Evolutionary conservation across 441 rosid species (phyloP), one percentile per base, ranked within the genome.

Genomic region (Adansonia rubrostipa): DNA sequence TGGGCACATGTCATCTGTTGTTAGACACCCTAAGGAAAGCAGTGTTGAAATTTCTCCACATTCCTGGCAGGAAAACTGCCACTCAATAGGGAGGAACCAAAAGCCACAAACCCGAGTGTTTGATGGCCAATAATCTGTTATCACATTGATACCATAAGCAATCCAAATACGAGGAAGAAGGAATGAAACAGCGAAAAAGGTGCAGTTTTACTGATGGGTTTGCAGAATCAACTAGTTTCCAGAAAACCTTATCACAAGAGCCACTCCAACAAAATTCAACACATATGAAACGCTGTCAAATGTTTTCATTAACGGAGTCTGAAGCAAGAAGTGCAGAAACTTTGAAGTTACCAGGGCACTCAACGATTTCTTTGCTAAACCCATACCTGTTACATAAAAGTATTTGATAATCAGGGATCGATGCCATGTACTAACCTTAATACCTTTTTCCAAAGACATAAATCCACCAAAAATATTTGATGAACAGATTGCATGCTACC

Each of bases 331-430:
- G 67, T 14, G 6, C 14, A 7, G 66, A 61, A 78, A 68, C 15
- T 67, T 20, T 47, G 74, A 48, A 81, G 51, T 53, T 87, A 93
- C 98, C 97, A 76, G 97, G 97, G 80, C 91, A 90, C 84, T 95
- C 99, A 66, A 95, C 99, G 77, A 95, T 76, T 76, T 93, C 93
- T 85, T 88, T 88, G 94, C 96, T 95, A 80, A 95, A 95, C 9
- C 98, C 97, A 82, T 93, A 95, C 89, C 98, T 95, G 92, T 82
- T 78, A 75, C 10, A 78, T 36, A 82, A 51, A 85, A 74, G 44
- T n/a, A 79, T 48, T 19, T 36, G 45, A 74, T 13, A 24, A 71
- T 58, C 60, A 79, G 61, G 79, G 44, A 70, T 3, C 54, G 13
- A 73, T 14, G 7, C 63, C 53, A 15, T 10, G 62, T 47, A 42